Evolutionary conservation across 2,329 filamentous ascomycete genomes (phyloP).

Genomic region (Cryphonectria naterciae): DNA sequence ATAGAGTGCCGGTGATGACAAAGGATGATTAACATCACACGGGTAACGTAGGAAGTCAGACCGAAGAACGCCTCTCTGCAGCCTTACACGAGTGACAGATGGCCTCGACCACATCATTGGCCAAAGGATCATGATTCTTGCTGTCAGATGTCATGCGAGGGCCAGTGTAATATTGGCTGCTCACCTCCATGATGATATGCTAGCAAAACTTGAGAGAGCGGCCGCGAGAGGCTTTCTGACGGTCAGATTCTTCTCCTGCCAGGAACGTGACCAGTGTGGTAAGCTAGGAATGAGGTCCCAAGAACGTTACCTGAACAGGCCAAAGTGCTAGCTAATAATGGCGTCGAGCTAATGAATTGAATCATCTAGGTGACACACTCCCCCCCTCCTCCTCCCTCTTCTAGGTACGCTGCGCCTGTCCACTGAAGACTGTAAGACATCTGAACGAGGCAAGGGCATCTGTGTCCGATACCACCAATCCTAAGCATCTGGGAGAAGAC

Average conservation of each 20-base stretch:
- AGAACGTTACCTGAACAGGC: background rate
- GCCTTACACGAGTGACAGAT: background rate
- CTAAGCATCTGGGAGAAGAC: background rate
- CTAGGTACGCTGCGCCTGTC: background rate
- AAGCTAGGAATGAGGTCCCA: background rate
- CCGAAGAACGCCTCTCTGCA: background rate
- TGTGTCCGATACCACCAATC: background rate
- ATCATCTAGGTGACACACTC: background rate
- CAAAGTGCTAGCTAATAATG: background rate
- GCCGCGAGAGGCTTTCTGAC: conserved; percentile 5
- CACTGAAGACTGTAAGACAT: background rate
- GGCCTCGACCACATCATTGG: background rate
- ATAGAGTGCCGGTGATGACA: background rate
- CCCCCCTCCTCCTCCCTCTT: background rate
- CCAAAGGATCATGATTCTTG: background rate
- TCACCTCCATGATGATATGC: background rate
- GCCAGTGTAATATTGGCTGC: background rate
- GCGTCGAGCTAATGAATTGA: background rate
- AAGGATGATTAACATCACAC: background rate
- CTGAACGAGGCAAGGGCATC: conserved; percentile 6
- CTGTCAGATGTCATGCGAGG: background rate
- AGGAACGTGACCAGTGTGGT: background rate
- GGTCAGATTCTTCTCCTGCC: background rate
- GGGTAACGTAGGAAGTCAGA: background rate
- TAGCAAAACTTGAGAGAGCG: background rate